phyloP scores from a whole-genome alignment of 352 stramenopile species.

The Saprolegnia parasitica region DNA sequence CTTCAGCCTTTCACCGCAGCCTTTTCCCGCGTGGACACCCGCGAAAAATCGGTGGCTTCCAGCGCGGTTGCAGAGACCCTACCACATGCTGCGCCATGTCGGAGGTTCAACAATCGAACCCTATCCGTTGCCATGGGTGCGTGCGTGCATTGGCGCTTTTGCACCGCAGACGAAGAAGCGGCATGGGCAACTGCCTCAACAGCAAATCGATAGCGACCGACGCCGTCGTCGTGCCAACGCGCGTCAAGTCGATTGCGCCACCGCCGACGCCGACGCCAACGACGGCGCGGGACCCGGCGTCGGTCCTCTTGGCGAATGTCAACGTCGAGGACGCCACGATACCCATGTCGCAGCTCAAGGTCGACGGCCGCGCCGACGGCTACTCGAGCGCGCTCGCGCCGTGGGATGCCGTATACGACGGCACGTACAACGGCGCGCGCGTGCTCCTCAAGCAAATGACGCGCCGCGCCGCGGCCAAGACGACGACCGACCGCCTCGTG shows the following conservation, averaged over 20 bases:
- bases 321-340: not conserved
- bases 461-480: not conserved
- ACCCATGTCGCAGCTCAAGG: not conserved
- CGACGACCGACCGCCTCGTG: not conserved
- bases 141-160: too few species aligned
- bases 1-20: too few species aligned
- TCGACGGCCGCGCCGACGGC: not conserved
- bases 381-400: not conserved
- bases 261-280: not conserved
- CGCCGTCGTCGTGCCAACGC: not conserved
- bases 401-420: not conserved
- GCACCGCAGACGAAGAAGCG: too few species aligned
- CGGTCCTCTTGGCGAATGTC: not conserved
- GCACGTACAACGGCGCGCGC: not conserved
- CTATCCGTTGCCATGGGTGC: too few species aligned
- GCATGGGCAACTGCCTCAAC: conserved; percentile 3
- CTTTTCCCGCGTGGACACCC: too few species aligned
- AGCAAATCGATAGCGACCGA: not conserved
- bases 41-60: too few species aligned
- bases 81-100: too few species aligned
- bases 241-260: not conserved
- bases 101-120: too few species aligned
- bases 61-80: too few species aligned
- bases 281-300: not conserved
- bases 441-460: not conserved